A percentile compares a stretch with the other conserved stretches of the same genome.
Evolutionary conservation across 192 early-diverging fungal genomes (phyloP).

Genomic region (Backusella liffmaniae): DNA sequence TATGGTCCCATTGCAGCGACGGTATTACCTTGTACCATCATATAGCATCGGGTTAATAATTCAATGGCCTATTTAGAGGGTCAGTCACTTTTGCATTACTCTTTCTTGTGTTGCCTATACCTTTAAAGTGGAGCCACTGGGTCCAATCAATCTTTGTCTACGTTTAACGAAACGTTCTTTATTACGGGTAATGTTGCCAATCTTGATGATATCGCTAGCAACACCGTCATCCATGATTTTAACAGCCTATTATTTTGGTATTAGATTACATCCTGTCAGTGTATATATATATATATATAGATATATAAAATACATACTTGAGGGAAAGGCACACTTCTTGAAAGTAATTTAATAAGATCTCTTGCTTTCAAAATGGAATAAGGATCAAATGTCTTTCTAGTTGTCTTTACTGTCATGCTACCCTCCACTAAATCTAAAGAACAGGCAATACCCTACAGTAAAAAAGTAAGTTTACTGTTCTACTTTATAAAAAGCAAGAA

Average conservation of each 20-base stretch:
- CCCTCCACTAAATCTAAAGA: slow-evolving; percentile 95
- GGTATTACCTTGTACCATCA: slow-evolving; percentile 99
- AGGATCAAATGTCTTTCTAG: slow-evolving; percentile 93
- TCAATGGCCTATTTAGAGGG: slow-evolving; percentile 67
- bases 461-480: too few relatives aligned
- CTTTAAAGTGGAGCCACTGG: slow-evolving; percentile 93
- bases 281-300: neutral
- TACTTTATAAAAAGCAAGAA: neutral
- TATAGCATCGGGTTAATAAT: slow-evolving; percentile 91
- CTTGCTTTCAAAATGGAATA: slow-evolving; percentile 92
- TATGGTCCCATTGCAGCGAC: slow-evolving; percentile 92
- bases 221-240: slow-evolving; percentile 92
- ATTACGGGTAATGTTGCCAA: slow-evolving; percentile 91
- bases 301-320: slow-evolving; percentile 50
- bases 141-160: slow-evolving; percentile 91
- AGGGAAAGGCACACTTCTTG: slow-evolving; percentile 90
- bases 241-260: slow-evolving; percentile 51
- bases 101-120: too few relatives aligned
- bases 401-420: slow-evolving; percentile 97
- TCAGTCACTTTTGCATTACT: too few relatives aligned
- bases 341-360: slow-evolving; percentile 92
- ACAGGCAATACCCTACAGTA: slow-evolving; percentile 75
- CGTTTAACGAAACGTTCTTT: slow-evolving; percentile 99
- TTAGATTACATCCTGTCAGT: neutral
- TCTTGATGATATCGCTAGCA: slow-evolving; percentile 95